These are phyloP conservation scores for Agarophyton chilense DNA, from an alignment of 23 red algal genomes.

Conservation along the genomic window DNA sequence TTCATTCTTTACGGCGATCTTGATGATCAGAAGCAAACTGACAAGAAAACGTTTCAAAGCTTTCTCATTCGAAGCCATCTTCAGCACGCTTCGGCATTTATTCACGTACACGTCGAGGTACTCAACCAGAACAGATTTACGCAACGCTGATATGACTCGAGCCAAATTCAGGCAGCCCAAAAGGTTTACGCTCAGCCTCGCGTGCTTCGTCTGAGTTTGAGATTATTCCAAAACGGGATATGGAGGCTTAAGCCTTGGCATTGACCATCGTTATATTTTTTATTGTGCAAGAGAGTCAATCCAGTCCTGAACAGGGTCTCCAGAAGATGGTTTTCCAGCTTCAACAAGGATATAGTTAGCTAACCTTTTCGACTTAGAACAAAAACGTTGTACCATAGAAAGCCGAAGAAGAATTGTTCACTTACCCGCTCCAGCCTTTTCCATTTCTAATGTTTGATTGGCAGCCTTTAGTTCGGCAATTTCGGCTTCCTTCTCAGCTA, in stretches of 20 bases:
- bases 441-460: constrained; percentile 48
- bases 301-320: constrained; percentile 65
- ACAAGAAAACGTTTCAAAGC: too few species aligned
- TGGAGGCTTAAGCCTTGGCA: not conserved
- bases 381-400: not conserved
- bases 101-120: not conserved
- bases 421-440: constrained; percentile 48
- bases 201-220: not conserved
- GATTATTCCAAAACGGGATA: not conserved
- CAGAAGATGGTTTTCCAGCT: constrained; percentile 53
- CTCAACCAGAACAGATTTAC: not conserved
- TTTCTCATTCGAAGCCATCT: not conserved
- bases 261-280: not conserved
- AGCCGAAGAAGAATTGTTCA: not conserved
- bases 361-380: not conserved
- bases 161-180: not conserved
- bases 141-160: not conserved
- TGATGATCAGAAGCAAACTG: too few species aligned
- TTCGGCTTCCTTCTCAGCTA: constrained; percentile 49
- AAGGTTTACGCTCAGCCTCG: not conserved
- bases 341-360: not conserved
- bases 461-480: constrained; percentile 51
- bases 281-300: constrained; percentile 49
- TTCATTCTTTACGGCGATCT: too few species aligned
- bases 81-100: too few species aligned